Percentiles rank a stretch among this genome's conserved stretches.
phyloP scores from a whole-genome alignment of 2,329 filamentous ascomycete genomes.

The Didymella lethalis region DNA sequence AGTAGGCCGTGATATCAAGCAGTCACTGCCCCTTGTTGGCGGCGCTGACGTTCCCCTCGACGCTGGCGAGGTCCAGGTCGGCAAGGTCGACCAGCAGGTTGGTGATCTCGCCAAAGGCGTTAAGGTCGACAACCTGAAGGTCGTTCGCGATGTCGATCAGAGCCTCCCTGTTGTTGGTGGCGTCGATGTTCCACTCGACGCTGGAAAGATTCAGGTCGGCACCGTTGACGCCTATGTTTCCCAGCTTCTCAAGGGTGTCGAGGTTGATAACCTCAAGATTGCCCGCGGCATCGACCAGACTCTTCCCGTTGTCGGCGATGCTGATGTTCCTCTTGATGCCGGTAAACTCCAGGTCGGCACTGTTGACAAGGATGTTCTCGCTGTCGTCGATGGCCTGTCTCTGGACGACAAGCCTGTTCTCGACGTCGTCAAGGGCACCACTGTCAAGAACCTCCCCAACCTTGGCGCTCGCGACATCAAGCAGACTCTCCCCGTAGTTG shows the following conservation, averaged over 20 bases:
- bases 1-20: neutral
- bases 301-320: slow-evolving; percentile 9
- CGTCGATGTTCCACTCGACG: slow-evolving; percentile 9
- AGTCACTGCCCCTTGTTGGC: neutral
- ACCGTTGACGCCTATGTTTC: slow-evolving; percentile 9
- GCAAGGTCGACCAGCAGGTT: neutral
- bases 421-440: slow-evolving; percentile 7
- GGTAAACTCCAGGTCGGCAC: slow-evolving; percentile 7
- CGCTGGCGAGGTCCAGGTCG: neutral
- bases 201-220: slow-evolving; percentile 12
- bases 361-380: slow-evolving; percentile 5
- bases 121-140: neutral
- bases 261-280: neutral
- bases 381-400: neutral
- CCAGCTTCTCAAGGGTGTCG: slow-evolving; percentile 4
- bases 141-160: slow-evolving; percentile 10
- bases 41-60: slow-evolving; percentile 2
- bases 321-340: slow-evolving; percentile 5
- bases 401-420: neutral
- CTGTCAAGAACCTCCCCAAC: neutral
- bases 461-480: slow-evolving; percentile 7
- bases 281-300: slow-evolving; percentile 12
- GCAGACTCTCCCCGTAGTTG: slow-evolving; percentile 13
- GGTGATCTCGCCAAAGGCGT: slow-evolving; percentile 2
- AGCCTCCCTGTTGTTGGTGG: slow-evolving; percentile 9